phyloP scores from a whole-genome alignment of 805 yeast species.

The Ogataea degrootiae region DNA sequence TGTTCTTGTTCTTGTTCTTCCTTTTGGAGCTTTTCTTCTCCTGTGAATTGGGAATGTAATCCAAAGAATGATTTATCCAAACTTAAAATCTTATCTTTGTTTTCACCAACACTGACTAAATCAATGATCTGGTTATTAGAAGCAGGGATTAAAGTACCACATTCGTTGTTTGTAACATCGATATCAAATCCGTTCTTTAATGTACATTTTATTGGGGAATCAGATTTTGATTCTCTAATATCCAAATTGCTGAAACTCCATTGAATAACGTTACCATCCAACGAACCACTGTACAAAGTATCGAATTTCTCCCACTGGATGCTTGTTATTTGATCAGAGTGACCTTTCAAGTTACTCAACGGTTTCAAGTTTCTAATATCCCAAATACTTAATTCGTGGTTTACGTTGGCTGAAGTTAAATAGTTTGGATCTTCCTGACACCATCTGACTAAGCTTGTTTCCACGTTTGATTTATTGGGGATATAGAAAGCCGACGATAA shows the following conservation, averaged over 20 bases:
- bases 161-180: conserved; percentile 27
- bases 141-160: conserved; percentile 62
- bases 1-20: not conserved
- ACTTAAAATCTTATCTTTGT: conserved; percentile 36
- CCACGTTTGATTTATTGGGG: conserved; percentile 30
- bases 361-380: conserved; percentile 61
- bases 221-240: not conserved
- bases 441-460: conserved; percentile 55
- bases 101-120: conserved; percentile 38
- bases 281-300: conserved; percentile 50
- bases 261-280: conserved; percentile 62
- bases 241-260: conserved; percentile 45
- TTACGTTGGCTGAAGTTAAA: conserved; percentile 60
- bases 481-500: conserved; percentile 35
- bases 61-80: conserved; percentile 55
- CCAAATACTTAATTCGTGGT: conserved; percentile 59
- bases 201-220: conserved; percentile 31
- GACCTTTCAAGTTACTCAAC: conserved; percentile 50
- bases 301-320: conserved; percentile 49
- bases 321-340: conserved; percentile 47
- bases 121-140: conserved; percentile 46
- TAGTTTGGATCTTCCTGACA: conserved; percentile 53
- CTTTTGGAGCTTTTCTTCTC: not conserved
- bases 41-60: conserved; percentile 35
- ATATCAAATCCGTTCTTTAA: conserved; percentile 40